These are phyloP conservation scores for Smallanthus sonchifolius DNA, from an alignment of 129 eudicot genomes.

Conservation along the genomic window DNA sequence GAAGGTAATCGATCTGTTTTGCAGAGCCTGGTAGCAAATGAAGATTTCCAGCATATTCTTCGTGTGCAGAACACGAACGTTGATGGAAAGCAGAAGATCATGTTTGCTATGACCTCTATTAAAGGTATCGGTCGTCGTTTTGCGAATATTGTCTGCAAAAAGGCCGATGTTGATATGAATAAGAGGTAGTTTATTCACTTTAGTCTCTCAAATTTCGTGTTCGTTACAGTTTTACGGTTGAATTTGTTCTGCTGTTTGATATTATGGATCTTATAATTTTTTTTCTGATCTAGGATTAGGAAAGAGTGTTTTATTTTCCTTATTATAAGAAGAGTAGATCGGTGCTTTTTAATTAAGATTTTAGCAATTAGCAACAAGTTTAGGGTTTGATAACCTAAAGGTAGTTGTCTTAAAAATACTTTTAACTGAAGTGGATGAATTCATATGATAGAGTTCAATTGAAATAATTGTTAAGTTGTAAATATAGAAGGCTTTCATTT, in stretches of 20 bases:
- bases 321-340: no score
- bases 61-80: conserved; percentile 1
- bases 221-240: not conserved
- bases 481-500: not conserved
- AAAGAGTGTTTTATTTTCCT: no score
- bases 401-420: not conserved
- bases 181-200: not conserved
- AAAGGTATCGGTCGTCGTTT: conserved; percentile 18
- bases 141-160: conserved; percentile 5
- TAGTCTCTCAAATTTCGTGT: not conserved
- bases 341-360: no score
- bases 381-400: no score
- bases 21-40: conserved; percentile 4
- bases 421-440: not conserved
- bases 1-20: not conserved
- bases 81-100: conserved; percentile 7
- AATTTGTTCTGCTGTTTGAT: no score
- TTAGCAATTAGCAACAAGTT: no score
- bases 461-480: not conserved
- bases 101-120: conserved; percentile 9
- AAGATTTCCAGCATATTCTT: conserved; percentile 10
- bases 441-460: not conserved
- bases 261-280: not conserved
- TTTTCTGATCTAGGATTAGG: no score
- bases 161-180: conserved; percentile 1